Conservation (phyloP, 2,329 filamentous ascomycete species). For the Hymenoscyphus fructigenus region DNA sequence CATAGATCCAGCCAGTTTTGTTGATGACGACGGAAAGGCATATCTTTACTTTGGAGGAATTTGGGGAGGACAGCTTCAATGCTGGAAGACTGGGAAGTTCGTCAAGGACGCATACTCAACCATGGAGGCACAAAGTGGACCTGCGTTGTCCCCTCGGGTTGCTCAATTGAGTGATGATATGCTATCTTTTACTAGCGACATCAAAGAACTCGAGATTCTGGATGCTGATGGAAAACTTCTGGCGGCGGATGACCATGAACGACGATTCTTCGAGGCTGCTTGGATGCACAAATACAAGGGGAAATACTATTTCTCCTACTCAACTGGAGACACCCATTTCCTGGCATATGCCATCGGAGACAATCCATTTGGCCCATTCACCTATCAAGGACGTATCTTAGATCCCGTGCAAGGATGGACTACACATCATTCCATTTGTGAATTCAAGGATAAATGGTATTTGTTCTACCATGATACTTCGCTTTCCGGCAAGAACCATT, state of each 20-base stretch:
- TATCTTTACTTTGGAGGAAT: conserved; percentile 78
- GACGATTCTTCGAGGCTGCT: conserved; percentile 77
- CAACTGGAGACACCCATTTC: conserved; percentile 75
- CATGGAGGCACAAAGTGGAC: conserved; percentile 59
- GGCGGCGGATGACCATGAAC: conserved; percentile 65
- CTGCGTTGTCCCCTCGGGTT: conserved; percentile 65
- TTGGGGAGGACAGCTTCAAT: conserved; percentile 80
- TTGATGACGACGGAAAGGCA: conserved; percentile 67
- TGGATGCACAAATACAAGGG: conserved; percentile 74
- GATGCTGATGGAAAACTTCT: conserved; percentile 61
- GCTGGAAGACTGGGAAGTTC: conserved; percentile 62
- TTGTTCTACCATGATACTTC: conserved; percentile 76
- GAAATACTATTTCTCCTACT: conserved; percentile 75
- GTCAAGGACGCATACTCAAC: conserved; percentile 54
- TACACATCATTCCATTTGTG: conserved; percentile 76
- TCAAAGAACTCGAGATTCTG: conserved; percentile 63
- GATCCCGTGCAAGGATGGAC: conserved; percentile 80
- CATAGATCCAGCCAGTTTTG: conserved; percentile 75
- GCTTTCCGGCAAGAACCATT: conserved; percentile 66
- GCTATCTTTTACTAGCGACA: conserved; percentile 55
- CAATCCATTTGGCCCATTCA: conserved; percentile 69
- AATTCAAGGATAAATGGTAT: conserved; percentile 71
- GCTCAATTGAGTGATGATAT: conserved; percentile 65
- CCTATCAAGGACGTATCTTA: conserved; percentile 67
- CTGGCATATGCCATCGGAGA: conserved; percentile 67